Conservation (phyloP, 2,329 filamentous ascomycete species). For the Sporothrix schenckii region DNA sequence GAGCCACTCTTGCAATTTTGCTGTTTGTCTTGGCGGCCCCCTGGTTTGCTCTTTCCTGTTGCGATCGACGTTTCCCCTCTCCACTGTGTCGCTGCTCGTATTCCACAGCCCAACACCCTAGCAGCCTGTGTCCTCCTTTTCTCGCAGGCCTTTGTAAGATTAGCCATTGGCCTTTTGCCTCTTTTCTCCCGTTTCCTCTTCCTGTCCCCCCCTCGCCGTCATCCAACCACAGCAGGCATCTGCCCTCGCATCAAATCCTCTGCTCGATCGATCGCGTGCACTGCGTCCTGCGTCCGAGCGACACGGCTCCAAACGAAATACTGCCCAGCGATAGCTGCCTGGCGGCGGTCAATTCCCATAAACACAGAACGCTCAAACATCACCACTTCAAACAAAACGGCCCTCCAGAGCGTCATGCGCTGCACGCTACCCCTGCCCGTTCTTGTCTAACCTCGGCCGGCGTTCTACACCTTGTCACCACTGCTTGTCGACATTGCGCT, state of each 20-base stretch:
- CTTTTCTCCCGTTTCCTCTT: background rate
- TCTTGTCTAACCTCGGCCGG: constrained; percentile 9
- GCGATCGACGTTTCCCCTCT: constrained; percentile 31
- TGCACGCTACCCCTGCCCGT: constrained; percentile 4
- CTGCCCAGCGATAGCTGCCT: background rate
- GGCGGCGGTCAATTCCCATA: background rate
- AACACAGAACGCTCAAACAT: constrained; percentile 4
- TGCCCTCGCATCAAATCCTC: constrained; percentile 6
- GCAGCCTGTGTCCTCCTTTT: background rate
- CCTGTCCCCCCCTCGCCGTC: background rate
- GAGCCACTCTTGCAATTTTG: constrained; percentile 20
- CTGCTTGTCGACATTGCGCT: background rate
- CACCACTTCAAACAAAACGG: background rate
- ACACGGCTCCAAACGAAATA: constrained; percentile 12
- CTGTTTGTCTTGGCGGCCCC: constrained; percentile 21
- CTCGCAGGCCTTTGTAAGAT: constrained; percentile 14
- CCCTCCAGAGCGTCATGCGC: constrained; percentile 16
- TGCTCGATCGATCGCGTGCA: constrained; percentile 27
- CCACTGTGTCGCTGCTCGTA: constrained; percentile 23
- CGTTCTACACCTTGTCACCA: constrained; percentile 17
- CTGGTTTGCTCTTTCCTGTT: constrained; percentile 31
- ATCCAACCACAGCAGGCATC: constrained; percentile 20
- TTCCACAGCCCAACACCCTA: constrained; percentile 15
- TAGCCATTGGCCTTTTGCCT: background rate
- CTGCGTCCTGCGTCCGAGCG: background rate